Conservation (phyloP, 345 rosid genomes). For the Citrus australasica region DNA sequence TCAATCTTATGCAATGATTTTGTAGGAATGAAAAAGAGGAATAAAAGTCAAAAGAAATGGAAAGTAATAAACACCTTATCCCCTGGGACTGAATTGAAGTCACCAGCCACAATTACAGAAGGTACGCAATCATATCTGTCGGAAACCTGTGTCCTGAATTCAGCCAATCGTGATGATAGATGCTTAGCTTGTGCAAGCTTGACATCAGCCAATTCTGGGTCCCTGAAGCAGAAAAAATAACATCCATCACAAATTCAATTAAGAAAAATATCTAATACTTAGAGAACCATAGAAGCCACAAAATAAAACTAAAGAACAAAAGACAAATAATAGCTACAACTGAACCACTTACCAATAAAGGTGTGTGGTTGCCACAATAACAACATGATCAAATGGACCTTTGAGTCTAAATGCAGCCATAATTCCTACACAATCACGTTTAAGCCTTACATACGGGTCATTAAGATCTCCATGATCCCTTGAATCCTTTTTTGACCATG, state of each 20-base stretch:
- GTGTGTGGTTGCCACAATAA: conserved; percentile 87
- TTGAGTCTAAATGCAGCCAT: conserved; percentile 86
- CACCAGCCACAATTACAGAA: conserved; percentile 69
- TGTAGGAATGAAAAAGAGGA: background rate
- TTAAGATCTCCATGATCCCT: conserved; percentile 66
- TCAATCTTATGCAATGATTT: too few relatives aligned
- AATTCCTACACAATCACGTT: conserved; percentile 88
- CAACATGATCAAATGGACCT: conserved; percentile 45
- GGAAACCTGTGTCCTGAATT: conserved; percentile 52
- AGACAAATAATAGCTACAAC: background rate
- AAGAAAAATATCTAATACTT: conserved; percentile 1
- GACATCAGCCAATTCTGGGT: conserved; percentile 86
- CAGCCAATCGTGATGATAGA: conserved; percentile 61
- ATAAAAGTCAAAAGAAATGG: background rate
- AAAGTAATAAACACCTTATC: conserved; percentile 51
- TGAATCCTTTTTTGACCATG: conserved; percentile 21
- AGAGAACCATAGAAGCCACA: background rate
- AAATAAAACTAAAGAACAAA: conserved; percentile 2
- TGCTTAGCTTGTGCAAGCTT: conserved; percentile 96
- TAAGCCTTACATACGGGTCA: conserved; percentile 75
- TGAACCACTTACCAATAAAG: conserved; percentile 61
- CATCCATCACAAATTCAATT: background rate
- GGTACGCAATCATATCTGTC: conserved; percentile 60
- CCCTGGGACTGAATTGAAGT: conserved; percentile 89
- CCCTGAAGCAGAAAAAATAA: conserved; percentile 45